Base-by-base conservation (phyloP, 2,329 filamentous ascomycete genomes). In the Botrytis porri region DNA sequence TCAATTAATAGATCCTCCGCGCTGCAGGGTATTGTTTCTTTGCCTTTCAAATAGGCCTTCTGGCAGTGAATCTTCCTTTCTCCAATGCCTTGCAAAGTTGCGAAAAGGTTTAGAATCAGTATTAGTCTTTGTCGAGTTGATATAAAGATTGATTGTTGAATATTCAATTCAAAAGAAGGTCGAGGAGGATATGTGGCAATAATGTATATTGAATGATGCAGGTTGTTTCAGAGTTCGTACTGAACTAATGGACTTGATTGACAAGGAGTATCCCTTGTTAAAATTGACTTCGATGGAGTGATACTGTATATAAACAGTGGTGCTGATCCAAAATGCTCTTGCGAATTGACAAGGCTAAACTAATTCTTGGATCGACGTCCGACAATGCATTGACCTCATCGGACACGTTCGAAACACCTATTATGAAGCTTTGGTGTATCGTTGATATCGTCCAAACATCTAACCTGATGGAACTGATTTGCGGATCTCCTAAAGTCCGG, bases 301-400 rank as follows among this genome's bases (percentile, higher is more conserved):
- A 77, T 77, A 78, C 77, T 77, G 77, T 79, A 75, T 74, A 72
- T 48, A 74, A 72, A 70, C 70, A 72, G 66, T 75, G 76, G 74
- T 76, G 74, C 75, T 73, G 74, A 74, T 74, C 74, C 76, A 69
- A 63, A 73, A 71, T 66, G 45, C 71, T 75, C 74, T 78, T 79
- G 76, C 75, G 74, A 78, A 74, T 63, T 76, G 74, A 75, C 70
- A 72, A 60, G 51, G 61, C 69, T 71, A 75, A 77, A 74, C 73
- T 77, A 77, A 73, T 75, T 74, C 75, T 73, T 74, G 63, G 75
- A 78, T 78, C 74, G 76, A 78, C 73, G 72, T 78, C 75, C 75
- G 77, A 79, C 75, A 78, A 78, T 80, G 79, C 79, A 78, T 80
- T 80, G 79, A 81, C 80, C 75, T 77, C 74, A 77, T 76, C 75